Evolutionary conservation across 2,329 filamentous ascomycete genomes (phyloP), one percentile per base, ranked within the genome.

Genomic region (Cercospora beticola): DNA sequence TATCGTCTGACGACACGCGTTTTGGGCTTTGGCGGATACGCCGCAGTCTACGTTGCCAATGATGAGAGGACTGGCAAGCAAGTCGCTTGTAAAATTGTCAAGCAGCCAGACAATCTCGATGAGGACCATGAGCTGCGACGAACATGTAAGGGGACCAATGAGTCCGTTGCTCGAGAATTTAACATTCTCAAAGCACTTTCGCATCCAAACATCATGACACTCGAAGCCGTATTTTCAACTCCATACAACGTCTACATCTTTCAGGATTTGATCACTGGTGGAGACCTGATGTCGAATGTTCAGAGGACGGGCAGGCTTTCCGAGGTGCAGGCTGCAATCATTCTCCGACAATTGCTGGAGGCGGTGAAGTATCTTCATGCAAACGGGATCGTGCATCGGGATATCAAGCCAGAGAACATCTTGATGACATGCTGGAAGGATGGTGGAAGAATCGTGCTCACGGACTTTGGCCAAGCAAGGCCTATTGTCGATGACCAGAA

Each of bases 31-130:
- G 88, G 88, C 5, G 82, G 81, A 2, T 83, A 83, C 74, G 86
- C 86, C 8, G 79, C 79, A 52, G 86, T 90, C 3, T 83, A 86
- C 65, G 80, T 89, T 9, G 87, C 85, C 5, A 76, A 84, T 2
- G 83, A 91, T 16, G 76, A 80, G 26, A 77, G 77, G 6, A 86
- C 85, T 0, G 82, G 83, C 43, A 83, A 83, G 65, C 90, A 92
- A 73, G 71, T 92, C 21, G 89, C 89, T 10, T 93, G 90, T 81
- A 92, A 93, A 74, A 78, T 92, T 8, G 81, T 91, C 62, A 81
- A 86, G 64, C 74, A 90, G 2, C 80, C 81, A 33, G 72, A 33
- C n/a, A 40, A 40, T 28, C 21, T 57, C 33, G 4, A 10, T 7
- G 40, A 46, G 12, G 36, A 57, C 28, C 46, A 68, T 33, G 16